Evolutionary conservation across 108 stramenopile species (phyloP), one percentile per base, ranked within the genome.

Genomic region (Fragilaria crotonensis): DNA sequence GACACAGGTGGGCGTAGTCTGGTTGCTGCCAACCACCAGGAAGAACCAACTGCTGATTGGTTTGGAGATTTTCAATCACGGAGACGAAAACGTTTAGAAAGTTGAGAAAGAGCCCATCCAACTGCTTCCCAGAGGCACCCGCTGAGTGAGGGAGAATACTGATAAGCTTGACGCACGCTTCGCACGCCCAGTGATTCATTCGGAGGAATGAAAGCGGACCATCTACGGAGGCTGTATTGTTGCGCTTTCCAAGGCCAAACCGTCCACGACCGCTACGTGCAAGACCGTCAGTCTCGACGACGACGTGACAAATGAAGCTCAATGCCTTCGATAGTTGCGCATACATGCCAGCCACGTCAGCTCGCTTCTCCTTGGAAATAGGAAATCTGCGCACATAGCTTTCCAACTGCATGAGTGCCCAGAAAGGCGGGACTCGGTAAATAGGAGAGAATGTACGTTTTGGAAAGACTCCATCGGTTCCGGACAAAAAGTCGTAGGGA

Each of bases 21-120:
- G 86, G 83, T 51, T 84, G 80, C 64, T 88, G 89, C 89, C 89
- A 94, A n/a, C 93, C 93, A 46, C 93, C 93, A 1, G 93, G 93
- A 52, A 90, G 30, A 17, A 89, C 88, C 25, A 94, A 48, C 60
- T 90, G 89, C 56, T 90, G 87, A 32, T 82, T 68, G 0, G 69
- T 52, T 62, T 86, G 81, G 22, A 94, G 57, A 60, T 89, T 87
- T 25, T 81, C 86, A 9, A 90, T 64, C 46, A 94, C 64, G 30
- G 81, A 75, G 47, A 94, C 85, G 62, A 90, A 90, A 32, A 85
- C 84, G 63, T 90, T 90, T 71, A 94, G 72, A 54, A 89, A 94
- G 57, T 85, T 89, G 27, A 94, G 56, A 51, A 90, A 90, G 1
- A 89, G 60, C 30, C 72, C 84, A 75, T 93, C 87, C 59, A 89